phyloP scores from a whole-genome alignment of 2,329 filamentous ascomycete genomes.

The Pseudogymnoascus sp. region DNA sequence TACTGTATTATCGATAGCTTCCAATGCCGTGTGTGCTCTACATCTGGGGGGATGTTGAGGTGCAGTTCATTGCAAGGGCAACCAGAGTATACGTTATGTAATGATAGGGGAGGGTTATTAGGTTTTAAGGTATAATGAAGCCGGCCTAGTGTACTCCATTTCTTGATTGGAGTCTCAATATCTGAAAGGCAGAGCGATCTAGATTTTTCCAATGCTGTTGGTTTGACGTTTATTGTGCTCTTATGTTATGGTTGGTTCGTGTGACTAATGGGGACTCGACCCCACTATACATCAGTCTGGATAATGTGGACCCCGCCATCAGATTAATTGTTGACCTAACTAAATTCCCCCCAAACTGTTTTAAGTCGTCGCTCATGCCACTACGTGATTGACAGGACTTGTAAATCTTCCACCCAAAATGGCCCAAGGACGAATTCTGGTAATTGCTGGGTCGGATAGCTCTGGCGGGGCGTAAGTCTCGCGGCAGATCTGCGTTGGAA shows the following conservation, averaged over 20 bases:
- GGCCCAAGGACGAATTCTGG: conserved; percentile 45
- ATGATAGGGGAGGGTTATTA: not conserved
- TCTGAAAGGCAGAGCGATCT: not conserved
- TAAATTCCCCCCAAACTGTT: not conserved
- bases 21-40: not conserved
- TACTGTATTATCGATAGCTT: not conserved
- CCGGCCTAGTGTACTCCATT: not conserved
- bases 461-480: conserved; percentile 63
- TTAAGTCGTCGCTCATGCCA: not conserved
- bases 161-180: not conserved
- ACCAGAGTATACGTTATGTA: not conserved
- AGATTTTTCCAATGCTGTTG: not conserved
- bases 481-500: conserved; percentile 9
- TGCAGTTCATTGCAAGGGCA: not conserved
- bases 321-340: not conserved
- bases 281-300: conserved; percentile 3
- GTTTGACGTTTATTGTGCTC: not conserved
- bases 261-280: not conserved
- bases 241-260: not conserved
- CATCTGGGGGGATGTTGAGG: not conserved
- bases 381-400: not conserved
- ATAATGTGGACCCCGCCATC: not conserved
- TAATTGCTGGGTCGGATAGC: conserved; percentile 66
- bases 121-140: not conserved
- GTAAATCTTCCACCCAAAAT: conserved; percentile 15